Percentiles rank a stretch among this genome's conserved stretches.
phyloP scores from a whole-genome alignment of 371 early-diverging fungal species.

The Coemansia sp. region DNA sequence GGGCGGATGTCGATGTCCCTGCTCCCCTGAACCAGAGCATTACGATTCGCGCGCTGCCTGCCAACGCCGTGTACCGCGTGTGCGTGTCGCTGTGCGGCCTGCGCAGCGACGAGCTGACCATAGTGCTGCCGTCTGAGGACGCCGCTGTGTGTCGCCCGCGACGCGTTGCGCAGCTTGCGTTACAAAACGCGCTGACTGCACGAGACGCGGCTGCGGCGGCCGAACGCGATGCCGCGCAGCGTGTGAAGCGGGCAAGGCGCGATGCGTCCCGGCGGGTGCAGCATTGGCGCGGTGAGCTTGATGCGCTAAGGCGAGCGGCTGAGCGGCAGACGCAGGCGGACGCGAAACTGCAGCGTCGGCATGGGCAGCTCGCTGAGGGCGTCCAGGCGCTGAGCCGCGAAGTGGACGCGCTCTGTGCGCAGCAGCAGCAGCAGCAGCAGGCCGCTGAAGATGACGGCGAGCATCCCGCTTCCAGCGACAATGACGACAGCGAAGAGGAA shows the following conservation, averaged over 20 bases:
- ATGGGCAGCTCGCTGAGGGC: conserved; percentile 12
- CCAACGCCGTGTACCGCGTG: conserved; percentile 11
- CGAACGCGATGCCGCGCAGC: conserved; percentile 5
- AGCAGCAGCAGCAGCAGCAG: not conserved
- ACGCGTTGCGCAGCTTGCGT: not conserved
- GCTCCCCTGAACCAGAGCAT: conserved; percentile 17
- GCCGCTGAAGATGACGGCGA: not conserved
- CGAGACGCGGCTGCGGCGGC: conserved; percentile 1
- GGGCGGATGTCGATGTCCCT: conserved; percentile 12
- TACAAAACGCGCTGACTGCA: not conserved
- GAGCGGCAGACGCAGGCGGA: conserved; percentile 7
- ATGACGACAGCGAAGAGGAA: not conserved
- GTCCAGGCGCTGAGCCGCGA: conserved; percentile 5
- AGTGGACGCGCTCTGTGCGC: not conserved
- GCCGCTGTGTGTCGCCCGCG: conserved; percentile 5
- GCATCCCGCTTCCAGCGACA: not conserved
- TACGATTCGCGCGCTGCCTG: conserved; percentile 16
- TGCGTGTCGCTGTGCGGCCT: conserved; percentile 30
- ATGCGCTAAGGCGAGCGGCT: conserved; percentile 9
- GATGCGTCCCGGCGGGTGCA: conserved; percentile 17
- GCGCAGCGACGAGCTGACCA: conserved; percentile 39
- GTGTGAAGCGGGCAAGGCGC: conserved; percentile 17
- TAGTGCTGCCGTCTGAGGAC: conserved; percentile 13
- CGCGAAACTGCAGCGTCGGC: conserved; percentile 4
- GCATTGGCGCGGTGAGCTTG: conserved; percentile 32